These are phyloP conservation scores for Basipetospora chlamydospora DNA, from an alignment of 2,329 filamentous ascomycete species.

Conservation along the genomic window DNA sequence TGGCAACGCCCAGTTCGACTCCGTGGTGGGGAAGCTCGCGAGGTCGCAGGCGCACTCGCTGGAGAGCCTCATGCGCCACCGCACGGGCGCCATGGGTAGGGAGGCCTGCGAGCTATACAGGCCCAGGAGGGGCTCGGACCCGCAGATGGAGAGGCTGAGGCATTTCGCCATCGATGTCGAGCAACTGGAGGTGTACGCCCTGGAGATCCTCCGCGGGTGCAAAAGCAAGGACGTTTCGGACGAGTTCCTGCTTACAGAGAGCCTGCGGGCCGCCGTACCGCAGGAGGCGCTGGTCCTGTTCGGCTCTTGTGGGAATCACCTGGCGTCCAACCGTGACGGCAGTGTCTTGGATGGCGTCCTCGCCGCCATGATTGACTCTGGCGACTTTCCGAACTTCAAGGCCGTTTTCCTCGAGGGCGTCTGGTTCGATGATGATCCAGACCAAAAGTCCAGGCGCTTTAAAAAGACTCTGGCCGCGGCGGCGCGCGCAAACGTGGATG, in stretches of 20 bases:
- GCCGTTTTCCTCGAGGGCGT: not conserved
- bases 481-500: not conserved
- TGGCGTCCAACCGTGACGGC: not conserved
- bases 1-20: not conserved
- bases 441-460: not conserved
- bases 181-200: not conserved
- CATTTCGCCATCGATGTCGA: not conserved
- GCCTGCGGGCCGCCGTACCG: not conserved
- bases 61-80: constrained; percentile 3
- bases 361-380: not conserved
- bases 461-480: not conserved
- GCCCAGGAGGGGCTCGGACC: not conserved
- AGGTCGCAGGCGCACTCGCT: not conserved
- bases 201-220: too few relatives aligned
- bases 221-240: too few relatives aligned
- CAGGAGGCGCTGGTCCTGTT: not conserved
- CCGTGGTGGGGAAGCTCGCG: not conserved
- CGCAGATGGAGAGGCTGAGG: not conserved
- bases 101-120: not conserved
- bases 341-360: not conserved
- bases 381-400: not conserved
- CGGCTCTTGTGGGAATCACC: not conserved
- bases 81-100: not conserved
- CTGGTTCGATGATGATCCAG: not conserved
- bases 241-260: not conserved